These are phyloP conservation scores for Madurella fahalii DNA, from an alignment of 2,329 filamentous ascomycete species.

Conservation along the genomic window DNA sequence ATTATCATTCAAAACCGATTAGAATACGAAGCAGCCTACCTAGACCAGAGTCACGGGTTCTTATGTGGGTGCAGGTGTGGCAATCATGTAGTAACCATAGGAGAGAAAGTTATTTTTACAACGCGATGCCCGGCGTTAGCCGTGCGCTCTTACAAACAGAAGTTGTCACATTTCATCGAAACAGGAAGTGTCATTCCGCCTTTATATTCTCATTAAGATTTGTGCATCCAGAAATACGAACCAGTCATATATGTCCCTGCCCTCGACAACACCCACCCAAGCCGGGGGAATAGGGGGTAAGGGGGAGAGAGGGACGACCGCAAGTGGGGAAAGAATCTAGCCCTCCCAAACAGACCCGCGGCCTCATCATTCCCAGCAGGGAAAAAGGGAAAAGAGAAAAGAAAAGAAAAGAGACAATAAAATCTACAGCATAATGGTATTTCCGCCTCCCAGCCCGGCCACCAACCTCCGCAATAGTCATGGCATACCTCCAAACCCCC, in stretches of 20 bases:
- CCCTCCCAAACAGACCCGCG: not conserved
- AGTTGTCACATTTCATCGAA: not conserved
- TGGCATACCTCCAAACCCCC: not conserved
- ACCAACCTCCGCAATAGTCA: not conserved
- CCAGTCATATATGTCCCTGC: constrained; percentile 46
- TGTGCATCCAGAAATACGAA: constrained; percentile 45
- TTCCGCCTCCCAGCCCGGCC: constrained; percentile 4
- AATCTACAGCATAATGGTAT: constrained; percentile 28
- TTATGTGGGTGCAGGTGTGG: too few species aligned
- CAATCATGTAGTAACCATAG: too few species aligned
- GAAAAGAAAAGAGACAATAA: constrained; percentile 20
- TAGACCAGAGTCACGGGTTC: too few species aligned
- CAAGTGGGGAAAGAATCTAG: constrained; percentile 14
- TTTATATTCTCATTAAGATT: constrained; percentile 29
- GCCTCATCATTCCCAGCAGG: not conserved
- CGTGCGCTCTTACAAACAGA: not conserved
- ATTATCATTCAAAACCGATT: too few species aligned
- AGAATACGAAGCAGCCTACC: too few species aligned
- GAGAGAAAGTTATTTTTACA: too few species aligned
- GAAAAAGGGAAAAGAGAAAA: constrained; percentile 5
- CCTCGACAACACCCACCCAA: constrained; percentile 1
- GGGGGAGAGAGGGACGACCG: not conserved
- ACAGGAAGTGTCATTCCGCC: not conserved
- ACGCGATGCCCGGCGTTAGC: too few species aligned
- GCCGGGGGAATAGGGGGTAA: not conserved